Evolutionary conservation across 164 flowering plant species (phyloP).

Genomic region (Akebia trifoliata): DNA sequence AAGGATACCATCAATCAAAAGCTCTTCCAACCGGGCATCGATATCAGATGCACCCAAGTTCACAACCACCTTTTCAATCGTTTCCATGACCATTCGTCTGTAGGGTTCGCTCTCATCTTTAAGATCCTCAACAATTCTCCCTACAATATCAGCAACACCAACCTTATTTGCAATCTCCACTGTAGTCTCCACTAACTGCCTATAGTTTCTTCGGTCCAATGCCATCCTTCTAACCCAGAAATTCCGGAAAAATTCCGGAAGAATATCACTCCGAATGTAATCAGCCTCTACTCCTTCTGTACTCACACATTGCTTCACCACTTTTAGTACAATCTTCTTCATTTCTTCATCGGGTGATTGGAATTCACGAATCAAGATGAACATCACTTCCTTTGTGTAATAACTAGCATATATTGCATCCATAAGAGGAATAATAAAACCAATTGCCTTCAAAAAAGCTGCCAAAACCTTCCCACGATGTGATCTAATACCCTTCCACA

Average conservation of each 20-base stretch:
- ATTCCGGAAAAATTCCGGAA: slow-evolving; percentile 83
- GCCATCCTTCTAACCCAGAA: slow-evolving; percentile 99
- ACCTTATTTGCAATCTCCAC: slow-evolving; percentile 97
- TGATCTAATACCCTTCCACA: slow-evolving; percentile 97
- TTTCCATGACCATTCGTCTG: slow-evolving; percentile 99
- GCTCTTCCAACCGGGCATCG: slow-evolving; percentile 89
- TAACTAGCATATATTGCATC: slow-evolving; percentile 95
- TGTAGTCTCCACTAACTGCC: slow-evolving; percentile 93
- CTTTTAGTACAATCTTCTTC: slow-evolving; percentile 97
- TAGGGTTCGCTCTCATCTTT: slow-evolving; percentile 99
- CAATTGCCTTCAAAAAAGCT: slow-evolving; percentile 93
- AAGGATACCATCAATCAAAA: slow-evolving; percentile 89
- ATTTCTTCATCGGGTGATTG: slow-evolving; percentile 99
- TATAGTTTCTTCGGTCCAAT: slow-evolving; percentile 85
- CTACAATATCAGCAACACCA: slow-evolving; percentile 95
- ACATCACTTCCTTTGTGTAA: slow-evolving; percentile 95
- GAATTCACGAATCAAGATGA: slow-evolving; percentile 88
- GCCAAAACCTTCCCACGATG: slow-evolving; percentile 99
- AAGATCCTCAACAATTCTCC: slow-evolving; percentile 92
- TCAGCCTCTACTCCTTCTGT: slow-evolving; percentile 96
- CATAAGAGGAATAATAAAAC: slow-evolving; percentile 98
- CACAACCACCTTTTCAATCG: slow-evolving; percentile 91
- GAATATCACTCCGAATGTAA: slow-evolving; percentile 81
- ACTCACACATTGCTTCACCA: slow-evolving; percentile 97
- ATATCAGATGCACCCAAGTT: slow-evolving; percentile 97